Evolutionary conservation across 148 eudicot genomes (phyloP).

Genomic region (Salicornia ramosissima): DNA sequence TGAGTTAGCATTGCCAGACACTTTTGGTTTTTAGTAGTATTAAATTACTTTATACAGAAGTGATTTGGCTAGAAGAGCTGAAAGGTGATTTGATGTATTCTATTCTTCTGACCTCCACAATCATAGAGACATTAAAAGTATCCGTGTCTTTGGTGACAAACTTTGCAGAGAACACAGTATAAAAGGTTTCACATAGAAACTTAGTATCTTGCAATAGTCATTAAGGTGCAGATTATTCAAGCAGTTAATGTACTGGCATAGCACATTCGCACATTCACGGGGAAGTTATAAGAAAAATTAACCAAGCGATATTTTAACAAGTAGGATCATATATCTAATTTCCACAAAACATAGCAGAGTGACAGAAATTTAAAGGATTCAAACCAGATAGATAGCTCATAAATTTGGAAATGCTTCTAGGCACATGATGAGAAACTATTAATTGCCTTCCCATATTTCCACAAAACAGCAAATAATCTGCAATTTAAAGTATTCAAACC

Average conservation of each 20-base stretch:
- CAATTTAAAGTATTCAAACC: no score
- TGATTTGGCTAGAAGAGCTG: not conserved
- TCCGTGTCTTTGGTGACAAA: not conserved
- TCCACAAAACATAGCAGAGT: not conserved
- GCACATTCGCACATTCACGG: not conserved
- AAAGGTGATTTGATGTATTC: not conserved
- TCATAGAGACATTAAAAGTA: no score
- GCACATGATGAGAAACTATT: no score
- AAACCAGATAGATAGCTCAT: not conserved
- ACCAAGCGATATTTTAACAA: no score
- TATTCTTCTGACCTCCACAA: not conserved
- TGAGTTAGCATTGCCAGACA: not conserved
- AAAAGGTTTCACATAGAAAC: not conserved
- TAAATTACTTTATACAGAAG: not conserved
- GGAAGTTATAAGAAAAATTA: not conserved
- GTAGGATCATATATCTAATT: not conserved
- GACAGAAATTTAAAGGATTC: not conserved
- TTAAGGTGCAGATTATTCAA: not conserved
- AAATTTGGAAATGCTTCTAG: no score
- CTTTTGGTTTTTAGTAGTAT: not conserved
- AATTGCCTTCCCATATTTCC: no score
- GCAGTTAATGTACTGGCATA: not conserved
- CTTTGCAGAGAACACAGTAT: not conserved
- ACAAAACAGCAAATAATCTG: no score
- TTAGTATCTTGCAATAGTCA: not conserved